phyloP scores from a whole-genome alignment of 257 asterid genomes.

The Salvia rosmarinus region DNA sequence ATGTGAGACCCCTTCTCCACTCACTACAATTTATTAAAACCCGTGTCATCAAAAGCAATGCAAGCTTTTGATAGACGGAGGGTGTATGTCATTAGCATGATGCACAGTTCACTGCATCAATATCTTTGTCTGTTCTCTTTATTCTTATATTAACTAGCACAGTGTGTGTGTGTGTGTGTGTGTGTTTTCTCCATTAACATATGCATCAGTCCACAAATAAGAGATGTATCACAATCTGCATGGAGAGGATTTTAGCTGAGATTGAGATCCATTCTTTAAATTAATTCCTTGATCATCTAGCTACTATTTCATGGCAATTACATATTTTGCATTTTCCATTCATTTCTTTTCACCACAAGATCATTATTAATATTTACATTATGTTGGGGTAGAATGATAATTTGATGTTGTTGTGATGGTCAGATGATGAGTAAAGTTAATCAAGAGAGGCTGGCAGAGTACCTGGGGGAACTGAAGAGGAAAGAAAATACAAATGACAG shows the following conservation, averaged over 20 bases:
- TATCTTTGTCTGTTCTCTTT: too few relatives aligned
- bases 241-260: neutral
- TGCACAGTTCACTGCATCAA: too few relatives aligned
- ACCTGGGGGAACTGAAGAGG: constrained; percentile 79
- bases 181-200: too few relatives aligned
- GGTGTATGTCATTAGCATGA: too few relatives aligned
- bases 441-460: constrained; percentile 87
- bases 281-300: constrained; percentile 6
- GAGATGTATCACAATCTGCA: neutral
- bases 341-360: neutral
- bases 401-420: constrained; percentile 16
- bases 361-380: constrained; percentile 4
- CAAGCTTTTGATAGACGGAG: too few relatives aligned
- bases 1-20: too few relatives aligned
- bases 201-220: too few relatives aligned
- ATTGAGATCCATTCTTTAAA: neutral
- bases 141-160: too few relatives aligned
- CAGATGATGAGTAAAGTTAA: constrained; percentile 96
- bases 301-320: constrained; percentile 10
- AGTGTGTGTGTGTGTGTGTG: too few relatives aligned
- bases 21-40: too few relatives aligned
- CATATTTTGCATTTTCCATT: constrained; percentile 3
- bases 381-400: neutral
- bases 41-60: too few relatives aligned
- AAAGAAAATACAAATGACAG: constrained; percentile 92